A percentile compares a stretch with the other conserved stretches of the same genome.
phyloP scores from a whole-genome alignment of 225 moss, liverwort and hornwort species.

The Pleurozium schreberi region DNA sequence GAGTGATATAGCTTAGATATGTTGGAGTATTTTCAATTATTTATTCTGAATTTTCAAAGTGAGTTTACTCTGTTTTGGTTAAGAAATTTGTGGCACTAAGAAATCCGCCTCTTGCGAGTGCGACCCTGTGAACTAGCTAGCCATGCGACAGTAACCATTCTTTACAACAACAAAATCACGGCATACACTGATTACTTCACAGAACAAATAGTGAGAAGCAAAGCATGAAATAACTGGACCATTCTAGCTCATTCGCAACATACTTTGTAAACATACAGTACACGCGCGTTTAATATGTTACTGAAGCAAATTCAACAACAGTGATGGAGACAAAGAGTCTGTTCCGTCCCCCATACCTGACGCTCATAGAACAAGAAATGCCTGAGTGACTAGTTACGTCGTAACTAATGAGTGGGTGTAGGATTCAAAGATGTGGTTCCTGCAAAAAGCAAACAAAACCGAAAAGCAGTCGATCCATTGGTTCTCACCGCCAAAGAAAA shows the following conservation, averaged over 20 bases:
- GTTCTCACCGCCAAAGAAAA: no score
- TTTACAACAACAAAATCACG: neutral
- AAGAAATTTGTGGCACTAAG: neutral
- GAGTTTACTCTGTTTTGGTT: neutral
- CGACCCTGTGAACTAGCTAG: neutral
- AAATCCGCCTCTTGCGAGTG: neutral
- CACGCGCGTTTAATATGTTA: neutral
- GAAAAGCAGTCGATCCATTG: neutral
- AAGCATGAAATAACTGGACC: neutral
- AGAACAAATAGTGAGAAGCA: neutral
- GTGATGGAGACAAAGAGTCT: neutral
- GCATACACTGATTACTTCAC: neutral
- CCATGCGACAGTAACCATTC: neutral
- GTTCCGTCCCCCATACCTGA: neutral
- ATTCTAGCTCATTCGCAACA: neutral
- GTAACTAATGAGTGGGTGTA: neutral
- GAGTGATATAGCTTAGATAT: no score
- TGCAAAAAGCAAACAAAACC: neutral
- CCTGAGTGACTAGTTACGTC: no score
- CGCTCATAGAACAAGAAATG: neutral
- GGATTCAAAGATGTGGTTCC: neutral
- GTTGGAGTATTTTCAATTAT: neutral
- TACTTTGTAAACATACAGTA: no score
- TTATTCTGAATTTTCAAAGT: neutral
- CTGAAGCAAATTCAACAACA: neutral